Percentiles rank a stretch among this genome's conserved stretches.
phyloP scores from a whole-genome alignment of 2,329 filamentous ascomycete genomes.

The Arthrobotrys sinensis region DNA sequence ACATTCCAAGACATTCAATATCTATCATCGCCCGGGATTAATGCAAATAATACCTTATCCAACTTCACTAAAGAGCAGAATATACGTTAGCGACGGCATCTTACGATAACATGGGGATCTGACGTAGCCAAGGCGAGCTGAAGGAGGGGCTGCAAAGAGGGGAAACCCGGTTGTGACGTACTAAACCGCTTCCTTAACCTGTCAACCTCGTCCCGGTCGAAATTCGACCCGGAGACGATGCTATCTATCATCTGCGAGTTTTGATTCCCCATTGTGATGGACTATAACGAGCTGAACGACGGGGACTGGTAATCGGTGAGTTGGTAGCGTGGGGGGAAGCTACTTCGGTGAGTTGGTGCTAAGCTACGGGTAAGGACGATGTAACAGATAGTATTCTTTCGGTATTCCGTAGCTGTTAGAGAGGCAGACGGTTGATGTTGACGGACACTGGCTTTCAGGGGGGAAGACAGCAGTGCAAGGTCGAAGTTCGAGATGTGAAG shows the following conservation, averaged over 20 bases:
- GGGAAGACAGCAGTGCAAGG: constrained; percentile 2
- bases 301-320: background rate
- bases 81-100: constrained; percentile 29
- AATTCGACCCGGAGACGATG: constrained; percentile 97
- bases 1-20: background rate
- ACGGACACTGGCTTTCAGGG: background rate
- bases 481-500: constrained; percentile 27
- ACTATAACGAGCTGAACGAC: constrained; percentile 29
- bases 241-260: constrained; percentile 87
- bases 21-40: constrained; percentile 3
- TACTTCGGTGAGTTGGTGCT: background rate
- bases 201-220: constrained; percentile 97
- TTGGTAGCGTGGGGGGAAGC: constrained; percentile 7
- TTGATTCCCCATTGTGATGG: constrained; percentile 76
- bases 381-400: constrained; percentile 36
- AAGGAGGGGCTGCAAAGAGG: constrained; percentile 33
- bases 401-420: constrained; percentile 33
- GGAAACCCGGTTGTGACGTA: constrained; percentile 35
- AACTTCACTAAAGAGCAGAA: constrained; percentile 78
- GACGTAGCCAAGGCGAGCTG: background rate
- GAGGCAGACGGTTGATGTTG: constrained; percentile 67
- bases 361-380: constrained; percentile 18
- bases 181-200: constrained; percentile 93
- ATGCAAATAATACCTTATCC: constrained; percentile 80
- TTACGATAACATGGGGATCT: background rate